Base-by-base conservation (phyloP, 345 rosid genomes). In the Salix brachista region DNA sequence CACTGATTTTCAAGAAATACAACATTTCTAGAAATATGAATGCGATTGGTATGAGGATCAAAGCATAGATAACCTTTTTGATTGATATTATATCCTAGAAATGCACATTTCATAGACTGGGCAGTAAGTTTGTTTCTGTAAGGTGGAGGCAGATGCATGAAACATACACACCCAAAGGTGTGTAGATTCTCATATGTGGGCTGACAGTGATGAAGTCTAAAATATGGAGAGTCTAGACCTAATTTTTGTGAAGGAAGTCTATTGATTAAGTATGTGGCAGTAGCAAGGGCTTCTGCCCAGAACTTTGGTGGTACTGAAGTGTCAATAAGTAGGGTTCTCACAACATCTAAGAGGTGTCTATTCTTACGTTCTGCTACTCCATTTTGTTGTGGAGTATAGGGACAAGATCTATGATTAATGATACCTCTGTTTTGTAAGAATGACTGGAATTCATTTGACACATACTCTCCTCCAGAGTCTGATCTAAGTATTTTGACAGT, bases 331-430 rank as follows among this genome's bases (percentile, higher is more conserved):
- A n/a, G n/a, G 0, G 64, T 25, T 4, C 23, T 19, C 21, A 71
- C 73, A 12, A 80, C 11, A n/a, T 65, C 69, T 5, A 70, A 21
- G 18, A 60, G 17, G 10, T 73, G 70, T 2, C 54, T 7, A 48
- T 56, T 74, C 4, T 73, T 74, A 1, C 25, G 14, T 8, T 75
- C 16, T 4, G 42, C 66, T 0, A 39, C 34, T 18, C 42, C 65
- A 69, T 74, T 68, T 8, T 79, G 70, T 17, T 69, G 60, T 1
- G 71, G 61, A 17, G 75, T 75, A 16, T 25, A 32, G 36, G 71
- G 64, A 32, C 52, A 79, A 0, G 78, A 73, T 0, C 37, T 18
- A 1, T 73, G 52, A 68, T 39, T 21, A 16, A 79, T 4, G 21
- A 46, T 79, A 3, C 78, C 70, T 4, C 58, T 77, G 6, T 17